phyloP scores from a whole-genome alignment of 257 asterid species.

The Nicotiana tabacum region DNA sequence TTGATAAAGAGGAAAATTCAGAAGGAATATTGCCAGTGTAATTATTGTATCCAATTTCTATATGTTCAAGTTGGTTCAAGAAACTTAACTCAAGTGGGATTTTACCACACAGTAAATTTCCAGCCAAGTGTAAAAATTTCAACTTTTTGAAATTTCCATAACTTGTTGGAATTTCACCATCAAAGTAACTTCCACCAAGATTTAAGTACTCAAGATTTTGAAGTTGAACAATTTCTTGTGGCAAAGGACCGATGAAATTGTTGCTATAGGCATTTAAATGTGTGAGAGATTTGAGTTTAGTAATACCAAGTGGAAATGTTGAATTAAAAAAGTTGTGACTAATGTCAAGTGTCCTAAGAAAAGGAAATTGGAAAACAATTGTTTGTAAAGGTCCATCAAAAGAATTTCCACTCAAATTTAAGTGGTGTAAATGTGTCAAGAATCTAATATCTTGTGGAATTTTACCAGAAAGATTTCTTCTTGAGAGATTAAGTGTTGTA shows the following conservation, averaged over 20 bases:
- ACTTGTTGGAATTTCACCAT: constrained; percentile 53
- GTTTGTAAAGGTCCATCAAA: constrained; percentile 55
- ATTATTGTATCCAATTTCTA: constrained; percentile 74
- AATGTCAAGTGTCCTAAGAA: constrained; percentile 59
- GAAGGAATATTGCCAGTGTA: constrained; percentile 46
- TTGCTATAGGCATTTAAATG: constrained; percentile 66
- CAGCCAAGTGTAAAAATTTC: constrained; percentile 47
- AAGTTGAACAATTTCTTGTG: constrained; percentile 43
- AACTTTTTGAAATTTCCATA: constrained; percentile 45
- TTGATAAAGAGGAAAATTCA: constrained; percentile 34
- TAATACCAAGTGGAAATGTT: constrained; percentile 52
- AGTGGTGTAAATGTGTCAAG: constrained; percentile 42
- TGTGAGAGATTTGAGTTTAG: constrained; percentile 44
- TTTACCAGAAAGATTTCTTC: constrained; percentile 61
- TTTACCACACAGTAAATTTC: constrained; percentile 56
- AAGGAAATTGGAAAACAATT: constrained; percentile 52
- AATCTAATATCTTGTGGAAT: constrained; percentile 43
- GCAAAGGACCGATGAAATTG: constrained; percentile 64
- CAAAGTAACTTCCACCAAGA: constrained; percentile 86
- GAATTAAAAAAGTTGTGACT: constrained; percentile 66
- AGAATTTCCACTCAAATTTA: constrained; percentile 66
- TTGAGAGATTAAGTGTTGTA: constrained; percentile 55
- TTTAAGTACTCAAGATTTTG: constrained; percentile 63
- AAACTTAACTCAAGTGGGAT: constrained; percentile 53
- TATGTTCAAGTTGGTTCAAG: constrained; percentile 42